Base-by-base conservation (phyloP, 2,329 filamentous ascomycete genomes). In the Exophiala dermatitidis region DNA sequence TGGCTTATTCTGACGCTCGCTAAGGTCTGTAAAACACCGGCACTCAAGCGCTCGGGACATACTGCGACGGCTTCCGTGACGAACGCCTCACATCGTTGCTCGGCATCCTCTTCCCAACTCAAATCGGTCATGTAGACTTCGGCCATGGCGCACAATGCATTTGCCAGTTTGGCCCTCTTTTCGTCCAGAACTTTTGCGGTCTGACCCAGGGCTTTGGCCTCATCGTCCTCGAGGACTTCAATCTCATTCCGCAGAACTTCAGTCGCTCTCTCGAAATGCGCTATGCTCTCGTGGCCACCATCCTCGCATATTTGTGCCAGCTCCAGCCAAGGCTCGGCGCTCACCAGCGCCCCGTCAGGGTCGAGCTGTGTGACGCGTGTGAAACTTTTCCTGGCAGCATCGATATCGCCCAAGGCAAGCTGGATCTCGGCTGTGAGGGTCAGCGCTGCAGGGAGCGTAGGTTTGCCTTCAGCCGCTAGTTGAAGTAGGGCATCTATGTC, bases 41-140 rank as follows among this genome's bases (percentile, higher is more conserved):
- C 81, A 51, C 82, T 84, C 30, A 59, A 45, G 6, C 42, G 4
- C 51, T 85, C 80, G 3, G 91, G 90, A 54, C 87, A 87, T 57
- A 94, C 81, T 63, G 95, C 75, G 52, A 93, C 84, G 29, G 93
- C 93, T 73, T 98, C 90, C 4, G 90, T 95, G 59, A 97, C 82
- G 54, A 95, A 82, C 3, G 81, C 75, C 71, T 98, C 91, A 74
- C 94, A 98, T 62, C 85, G 81, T 61, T 80, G 75, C 73, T 98
- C 93, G 3, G 91, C 93, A 66, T 96, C 90, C 48, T 84, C 82
- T 71, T 96, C 90, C 68, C 81, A 93, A 64, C 87, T 93, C 63
- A 97, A 74, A 73, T 98, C 93, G 7, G 93, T 98, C 93, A 98
- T 98, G 76, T 96, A 98, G 46, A 98, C 89, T 73, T 98, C 93